Percentiles rank a stretch among this genome's conserved stretches.
Conservation (phyloP, 2,329 filamentous ascomycete genomes). For the Leptographium lundbergii region DNA sequence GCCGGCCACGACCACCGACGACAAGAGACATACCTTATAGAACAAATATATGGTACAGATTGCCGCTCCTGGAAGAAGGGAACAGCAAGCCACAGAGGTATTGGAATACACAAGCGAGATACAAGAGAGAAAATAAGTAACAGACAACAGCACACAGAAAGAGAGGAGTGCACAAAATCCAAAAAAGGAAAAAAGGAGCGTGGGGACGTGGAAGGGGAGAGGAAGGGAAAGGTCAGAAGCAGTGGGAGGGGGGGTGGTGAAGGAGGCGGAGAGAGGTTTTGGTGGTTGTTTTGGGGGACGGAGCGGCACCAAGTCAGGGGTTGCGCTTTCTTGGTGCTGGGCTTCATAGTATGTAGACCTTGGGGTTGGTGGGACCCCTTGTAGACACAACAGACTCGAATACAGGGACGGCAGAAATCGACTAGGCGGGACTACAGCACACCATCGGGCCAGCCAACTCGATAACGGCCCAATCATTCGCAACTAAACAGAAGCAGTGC, state of each 20-base stretch:
- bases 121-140: not conserved
- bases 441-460: not conserved
- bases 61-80: conserved; percentile 1
- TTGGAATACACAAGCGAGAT: conserved; percentile 3
- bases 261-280: not conserved
- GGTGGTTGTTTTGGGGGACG: conserved; percentile 1
- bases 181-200: conserved; percentile 4
- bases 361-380: conserved; percentile 1
- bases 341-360: conserved; percentile 1
- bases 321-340: conserved; percentile 1
- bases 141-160: not conserved
- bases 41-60: conserved; percentile 14
- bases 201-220: not conserved
- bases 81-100: conserved; percentile 1
- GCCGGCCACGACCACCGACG: not conserved
- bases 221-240: not conserved
- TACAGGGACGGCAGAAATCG: not conserved
- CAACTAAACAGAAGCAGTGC: not conserved
- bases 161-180: conserved; percentile 1
- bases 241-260: not conserved
- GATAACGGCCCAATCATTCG: not conserved
- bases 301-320: conserved; percentile 2
- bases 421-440: not conserved
- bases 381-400: not conserved
- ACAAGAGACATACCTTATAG: conserved; percentile 9